These are phyloP conservation scores for Globisporangium recalcitrans DNA, from an alignment of 352 stramenopile genomes.

Conservation along the genomic window DNA sequence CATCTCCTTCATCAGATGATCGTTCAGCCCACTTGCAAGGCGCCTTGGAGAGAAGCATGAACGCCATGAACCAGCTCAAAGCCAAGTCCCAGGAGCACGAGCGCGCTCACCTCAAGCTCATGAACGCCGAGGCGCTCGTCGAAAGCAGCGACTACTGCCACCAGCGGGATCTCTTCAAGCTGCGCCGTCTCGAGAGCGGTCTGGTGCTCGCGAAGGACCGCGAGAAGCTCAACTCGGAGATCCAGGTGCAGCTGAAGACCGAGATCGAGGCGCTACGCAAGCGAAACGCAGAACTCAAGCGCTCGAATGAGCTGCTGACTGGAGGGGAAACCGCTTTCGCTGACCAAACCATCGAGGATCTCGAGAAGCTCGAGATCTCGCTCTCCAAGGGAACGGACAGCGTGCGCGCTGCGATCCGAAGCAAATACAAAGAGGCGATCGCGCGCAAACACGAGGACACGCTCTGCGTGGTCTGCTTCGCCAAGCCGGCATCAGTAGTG, in stretches of 20 bases:
- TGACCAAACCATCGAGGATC: conserved; percentile 26
- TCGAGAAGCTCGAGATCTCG: conserved; percentile 38
- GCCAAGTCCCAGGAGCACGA: conserved; percentile 43
- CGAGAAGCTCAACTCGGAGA: conserved; percentile 22
- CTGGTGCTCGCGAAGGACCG: conserved; percentile 33
- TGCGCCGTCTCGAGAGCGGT: conserved; percentile 24
- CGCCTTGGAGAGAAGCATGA: conserved; percentile 33
- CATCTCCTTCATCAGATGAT: not conserved
- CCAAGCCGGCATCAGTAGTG: conserved; percentile 36
- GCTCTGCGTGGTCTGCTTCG: conserved; percentile 57
- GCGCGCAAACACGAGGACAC: conserved; percentile 19
- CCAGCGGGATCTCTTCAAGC: conserved; percentile 21
- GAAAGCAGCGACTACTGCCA: conserved; percentile 19
- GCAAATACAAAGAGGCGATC: conserved; percentile 26
- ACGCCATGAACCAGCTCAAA: conserved; percentile 31
- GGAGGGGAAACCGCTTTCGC: conserved; percentile 23
- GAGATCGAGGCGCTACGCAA: conserved; percentile 20
- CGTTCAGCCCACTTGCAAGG: conserved; percentile 21
- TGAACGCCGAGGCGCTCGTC: conserved; percentile 20
- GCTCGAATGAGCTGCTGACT: conserved; percentile 18
- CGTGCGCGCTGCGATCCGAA: conserved; percentile 25
- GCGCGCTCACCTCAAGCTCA: conserved; percentile 23
- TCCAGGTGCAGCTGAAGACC: conserved; percentile 27
- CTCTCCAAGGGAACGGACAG: conserved; percentile 23
- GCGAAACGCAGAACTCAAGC: conserved; percentile 23